These are phyloP conservation scores for Cicer pinnatifidum DNA, from an alignment of 306 rosid genomes.

Conservation along the genomic window DNA sequence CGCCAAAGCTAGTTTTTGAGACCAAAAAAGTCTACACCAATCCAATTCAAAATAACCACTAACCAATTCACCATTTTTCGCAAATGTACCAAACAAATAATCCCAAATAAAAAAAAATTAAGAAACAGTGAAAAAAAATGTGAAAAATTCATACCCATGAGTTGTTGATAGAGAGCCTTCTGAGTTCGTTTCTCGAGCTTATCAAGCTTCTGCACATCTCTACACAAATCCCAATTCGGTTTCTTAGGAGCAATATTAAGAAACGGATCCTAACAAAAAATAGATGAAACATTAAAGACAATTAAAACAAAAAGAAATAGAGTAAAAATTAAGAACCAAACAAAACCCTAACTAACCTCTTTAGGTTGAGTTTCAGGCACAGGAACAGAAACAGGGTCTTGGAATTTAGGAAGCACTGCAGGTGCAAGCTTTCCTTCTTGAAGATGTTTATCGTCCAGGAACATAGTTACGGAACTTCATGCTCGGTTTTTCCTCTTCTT, in stretches of 20 bases:
- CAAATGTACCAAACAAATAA: background rate
- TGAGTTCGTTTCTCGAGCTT: slow-evolving; percentile 90
- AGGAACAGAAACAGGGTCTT: slow-evolving; percentile 76
- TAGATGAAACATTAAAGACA: background rate
- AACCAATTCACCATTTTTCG: background rate
- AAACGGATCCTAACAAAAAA: slow-evolving; percentile 70
- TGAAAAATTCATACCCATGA: slow-evolving; percentile 61
- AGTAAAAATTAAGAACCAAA: background rate
- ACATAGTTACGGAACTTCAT: slow-evolving; percentile 95
- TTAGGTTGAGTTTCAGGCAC: slow-evolving; percentile 53
- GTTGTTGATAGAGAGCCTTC: slow-evolving; percentile 77
- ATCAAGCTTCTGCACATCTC: slow-evolving; percentile 97
- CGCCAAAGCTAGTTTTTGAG: slow-evolving; percentile 19
- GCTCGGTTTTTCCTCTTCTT: slow-evolving; percentile 40
- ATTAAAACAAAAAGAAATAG: background rate
- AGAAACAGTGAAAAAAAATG: background rate
- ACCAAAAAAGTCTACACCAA: background rate
- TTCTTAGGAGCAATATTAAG: slow-evolving; percentile 96
- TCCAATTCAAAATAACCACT: background rate
- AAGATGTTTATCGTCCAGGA: slow-evolving; percentile 87
- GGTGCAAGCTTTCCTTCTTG: slow-evolving; percentile 88
- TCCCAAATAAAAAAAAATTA: background rate
- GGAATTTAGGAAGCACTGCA: slow-evolving; percentile 82
- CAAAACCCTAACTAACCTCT: slow-evolving; percentile 51
- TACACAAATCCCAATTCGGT: slow-evolving; percentile 93